Percentiles rank a stretch among this genome's conserved stretches.
Evolutionary conservation across 768 basidiomycete species (phyloP).

Genomic region (Lactifluus volemus): DNA sequence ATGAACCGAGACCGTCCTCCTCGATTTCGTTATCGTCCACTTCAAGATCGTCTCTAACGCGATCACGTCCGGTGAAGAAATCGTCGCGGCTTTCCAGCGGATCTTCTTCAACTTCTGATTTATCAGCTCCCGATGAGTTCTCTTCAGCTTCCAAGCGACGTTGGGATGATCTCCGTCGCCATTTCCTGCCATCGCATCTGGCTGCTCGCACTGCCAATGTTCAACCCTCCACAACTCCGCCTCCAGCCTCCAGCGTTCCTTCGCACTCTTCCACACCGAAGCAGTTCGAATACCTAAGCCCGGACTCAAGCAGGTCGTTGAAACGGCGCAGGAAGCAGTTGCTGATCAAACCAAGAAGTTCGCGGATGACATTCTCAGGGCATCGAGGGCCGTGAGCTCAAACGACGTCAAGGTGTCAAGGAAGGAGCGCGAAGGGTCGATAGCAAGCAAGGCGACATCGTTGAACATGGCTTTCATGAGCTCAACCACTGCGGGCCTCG

Average conservation of each 20-base stretch:
- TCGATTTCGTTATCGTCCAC: neutral
- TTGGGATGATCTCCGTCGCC: conserved; percentile 48
- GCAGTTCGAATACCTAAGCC: conserved; percentile 40
- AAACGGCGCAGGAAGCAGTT: conserved; percentile 45
- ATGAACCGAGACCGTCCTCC: conserved; percentile 3
- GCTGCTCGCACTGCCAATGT: conserved; percentile 14
- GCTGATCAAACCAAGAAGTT: conserved; percentile 43
- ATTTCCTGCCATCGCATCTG: conserved; percentile 35
- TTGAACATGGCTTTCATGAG: conserved; percentile 31
- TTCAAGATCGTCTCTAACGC: neutral
- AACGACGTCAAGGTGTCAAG: conserved; percentile 32
- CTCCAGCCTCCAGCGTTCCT: neutral
- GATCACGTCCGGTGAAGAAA: conserved; percentile 15
- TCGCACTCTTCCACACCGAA: conserved; percentile 18
- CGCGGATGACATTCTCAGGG: conserved; percentile 45
- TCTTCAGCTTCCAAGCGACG: conserved; percentile 33
- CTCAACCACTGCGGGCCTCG: conserved; percentile 25
- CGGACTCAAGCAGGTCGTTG: conserved; percentile 58
- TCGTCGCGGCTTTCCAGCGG: conserved; percentile 14
- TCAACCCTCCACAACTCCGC: conserved; percentile 19
- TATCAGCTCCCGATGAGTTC: neutral
- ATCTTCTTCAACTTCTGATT: conserved; percentile 9
- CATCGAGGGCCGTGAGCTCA: conserved; percentile 46
- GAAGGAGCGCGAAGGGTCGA: conserved; percentile 24
- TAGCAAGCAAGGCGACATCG: conserved; percentile 6